phyloP scores from a whole-genome alignment of 2,329 filamentous ascomycete genomes.

The Trichoderma aggressivum region DNA sequence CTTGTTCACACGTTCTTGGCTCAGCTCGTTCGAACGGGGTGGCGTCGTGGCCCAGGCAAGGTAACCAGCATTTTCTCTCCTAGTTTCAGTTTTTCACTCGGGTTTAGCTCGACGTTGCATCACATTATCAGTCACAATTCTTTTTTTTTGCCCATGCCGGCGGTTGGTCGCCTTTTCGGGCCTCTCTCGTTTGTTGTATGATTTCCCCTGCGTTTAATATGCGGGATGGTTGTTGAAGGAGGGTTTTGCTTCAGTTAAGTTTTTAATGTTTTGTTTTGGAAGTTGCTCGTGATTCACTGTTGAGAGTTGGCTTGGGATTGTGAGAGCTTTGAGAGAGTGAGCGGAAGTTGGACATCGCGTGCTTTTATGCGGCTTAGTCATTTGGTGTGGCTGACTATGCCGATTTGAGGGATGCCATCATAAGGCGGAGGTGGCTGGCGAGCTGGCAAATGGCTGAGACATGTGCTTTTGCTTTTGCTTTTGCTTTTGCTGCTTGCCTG shows the following conservation, averaged over 20 bases:
- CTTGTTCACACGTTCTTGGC: constrained; percentile 6
- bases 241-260: background rate
- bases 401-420: background rate
- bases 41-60: background rate
- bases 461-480: no score
- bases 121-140: constrained; percentile 1
- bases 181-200: background rate
- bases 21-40: background rate
- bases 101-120: background rate
- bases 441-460: background rate
- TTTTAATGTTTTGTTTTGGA: background rate
- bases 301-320: background rate
- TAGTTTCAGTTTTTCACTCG: background rate
- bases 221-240: background rate
- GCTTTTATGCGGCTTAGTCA: background rate
- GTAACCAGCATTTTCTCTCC: background rate
- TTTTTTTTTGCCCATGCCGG: background rate
- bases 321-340: background rate
- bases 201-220: background rate
- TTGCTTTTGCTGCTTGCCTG: background rate
- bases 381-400: background rate
- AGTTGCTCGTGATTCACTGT: background rate
- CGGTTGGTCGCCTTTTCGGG: background rate
- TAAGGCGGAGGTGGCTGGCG: background rate
- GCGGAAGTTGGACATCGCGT: background rate